Conservation (phyloP, 805 yeast genomes). For the Monosporozyma siamensis region DNA sequence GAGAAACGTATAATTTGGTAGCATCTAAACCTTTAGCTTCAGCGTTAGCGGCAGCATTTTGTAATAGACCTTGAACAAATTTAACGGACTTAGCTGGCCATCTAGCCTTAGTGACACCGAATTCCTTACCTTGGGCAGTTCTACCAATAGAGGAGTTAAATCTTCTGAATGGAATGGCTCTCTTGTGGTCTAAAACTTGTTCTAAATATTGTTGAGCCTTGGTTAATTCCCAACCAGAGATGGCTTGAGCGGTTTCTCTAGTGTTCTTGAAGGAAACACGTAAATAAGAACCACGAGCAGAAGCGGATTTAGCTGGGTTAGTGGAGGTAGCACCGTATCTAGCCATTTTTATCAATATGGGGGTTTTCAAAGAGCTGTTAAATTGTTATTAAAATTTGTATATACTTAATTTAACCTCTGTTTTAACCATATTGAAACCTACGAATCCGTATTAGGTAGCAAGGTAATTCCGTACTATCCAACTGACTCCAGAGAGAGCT, state of each 20-base stretch:
- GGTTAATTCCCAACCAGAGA: constrained; percentile 95
- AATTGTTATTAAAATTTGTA: neutral
- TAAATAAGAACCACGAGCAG: constrained; percentile 98
- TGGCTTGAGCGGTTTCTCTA: constrained; percentile 98
- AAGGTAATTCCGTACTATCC: neutral
- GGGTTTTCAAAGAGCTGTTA: constrained; percentile 3
- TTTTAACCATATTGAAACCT: constrained; percentile 2
- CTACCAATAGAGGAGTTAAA: constrained; percentile 95
- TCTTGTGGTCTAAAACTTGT: constrained; percentile 94
- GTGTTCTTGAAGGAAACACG: constrained; percentile 99
- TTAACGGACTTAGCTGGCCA: constrained; percentile 99
- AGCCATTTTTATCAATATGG: constrained; percentile 53
- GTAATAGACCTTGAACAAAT: constrained; percentile 87
- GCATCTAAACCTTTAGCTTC: constrained; percentile 98
- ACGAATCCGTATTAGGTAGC: neutral
- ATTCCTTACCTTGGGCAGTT: constrained; percentile 99
- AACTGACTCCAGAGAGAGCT: no score
- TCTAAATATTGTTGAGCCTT: constrained; percentile 92
- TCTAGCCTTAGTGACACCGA: constrained; percentile 99
- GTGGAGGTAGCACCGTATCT: constrained; percentile 99
- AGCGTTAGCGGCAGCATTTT: constrained; percentile 98
- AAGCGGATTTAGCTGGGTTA: constrained; percentile 98
- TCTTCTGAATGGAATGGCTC: constrained; percentile 99
- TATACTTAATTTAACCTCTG: neutral
- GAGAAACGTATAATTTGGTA: constrained; percentile 86